phyloP scores from a whole-genome alignment of 2,329 filamentous ascomycete genomes.

The Neospermospora avenae region DNA sequence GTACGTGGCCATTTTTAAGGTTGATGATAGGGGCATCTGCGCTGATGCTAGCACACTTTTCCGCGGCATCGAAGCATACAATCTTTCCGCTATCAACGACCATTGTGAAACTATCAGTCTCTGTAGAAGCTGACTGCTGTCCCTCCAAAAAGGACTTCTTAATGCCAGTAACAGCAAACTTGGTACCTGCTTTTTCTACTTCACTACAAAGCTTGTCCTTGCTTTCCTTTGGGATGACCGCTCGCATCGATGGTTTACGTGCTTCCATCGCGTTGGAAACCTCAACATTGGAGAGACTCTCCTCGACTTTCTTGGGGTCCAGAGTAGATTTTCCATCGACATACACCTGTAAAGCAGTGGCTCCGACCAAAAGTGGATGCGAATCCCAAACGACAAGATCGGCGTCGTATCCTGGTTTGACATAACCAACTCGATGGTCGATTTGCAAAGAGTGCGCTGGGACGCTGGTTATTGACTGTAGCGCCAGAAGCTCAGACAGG shows the following conservation, averaged over 20 bases:
- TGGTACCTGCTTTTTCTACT: conserved; percentile 25
- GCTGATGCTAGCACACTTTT: conserved; percentile 34
- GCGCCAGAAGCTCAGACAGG: conserved; percentile 40
- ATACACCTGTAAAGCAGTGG: conserved; percentile 46
- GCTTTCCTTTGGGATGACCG: conserved; percentile 22
- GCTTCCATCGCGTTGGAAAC: not conserved
- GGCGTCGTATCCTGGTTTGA: conserved; percentile 45
- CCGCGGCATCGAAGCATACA: conserved; percentile 37
- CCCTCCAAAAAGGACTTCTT: conserved; percentile 36
- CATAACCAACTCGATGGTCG: conserved; percentile 44
- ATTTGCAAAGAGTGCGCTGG: conserved; percentile 44
- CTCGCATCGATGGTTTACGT: conserved; percentile 29
- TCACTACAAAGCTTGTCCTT: conserved; percentile 30
- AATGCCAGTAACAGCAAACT: conserved; percentile 40
- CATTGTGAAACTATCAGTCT: conserved; percentile 35
- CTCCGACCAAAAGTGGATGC: conserved; percentile 44
- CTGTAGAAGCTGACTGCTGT: conserved; percentile 11
- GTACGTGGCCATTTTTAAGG: conserved; percentile 45
- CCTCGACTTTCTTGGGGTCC: conserved; percentile 34
- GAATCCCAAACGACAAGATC: conserved; percentile 49
- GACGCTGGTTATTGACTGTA: conserved; percentile 45
- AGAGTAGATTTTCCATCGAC: conserved; percentile 43
- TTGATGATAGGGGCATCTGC: conserved; percentile 33
- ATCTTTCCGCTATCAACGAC: conserved; percentile 42
- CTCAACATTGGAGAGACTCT: conserved; percentile 26